Evolutionary conservation across 306 rosid species (phyloP).

Genomic region (Lathyrus tuberosus): DNA sequence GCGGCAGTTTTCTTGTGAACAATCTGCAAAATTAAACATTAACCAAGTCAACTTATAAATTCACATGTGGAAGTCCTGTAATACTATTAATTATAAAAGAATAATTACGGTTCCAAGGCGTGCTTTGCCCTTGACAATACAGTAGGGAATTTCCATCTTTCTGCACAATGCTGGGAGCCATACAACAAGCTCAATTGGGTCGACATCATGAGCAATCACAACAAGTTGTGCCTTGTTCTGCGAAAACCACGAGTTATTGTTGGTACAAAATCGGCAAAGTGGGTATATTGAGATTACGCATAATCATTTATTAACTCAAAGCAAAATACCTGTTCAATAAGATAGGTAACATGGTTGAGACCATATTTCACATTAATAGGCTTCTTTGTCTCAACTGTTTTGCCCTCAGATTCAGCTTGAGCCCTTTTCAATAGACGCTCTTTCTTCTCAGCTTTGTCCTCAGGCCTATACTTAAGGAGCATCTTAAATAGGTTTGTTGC

Average conservation of each 20-base stretch:
- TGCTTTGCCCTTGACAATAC: slow-evolving; percentile 85
- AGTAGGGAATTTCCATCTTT: slow-evolving; percentile 84
- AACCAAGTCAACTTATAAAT: not conserved
- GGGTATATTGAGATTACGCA: too few species aligned
- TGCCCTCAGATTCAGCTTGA: slow-evolving; percentile 76
- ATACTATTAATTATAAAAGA: not conserved
- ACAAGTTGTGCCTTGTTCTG: slow-evolving; percentile 82
- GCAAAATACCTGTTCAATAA: slow-evolving; percentile 62
- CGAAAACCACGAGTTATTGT: not conserved
- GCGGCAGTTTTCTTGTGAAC: slow-evolving; percentile 79
- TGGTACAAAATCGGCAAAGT: not conserved
- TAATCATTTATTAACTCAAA: not conserved
- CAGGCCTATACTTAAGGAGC: slow-evolving; percentile 80
- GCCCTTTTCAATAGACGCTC: slow-evolving; percentile 78
- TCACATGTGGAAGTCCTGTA: not conserved
- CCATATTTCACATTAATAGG: slow-evolving; percentile 81
- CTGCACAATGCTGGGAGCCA: slow-evolving; percentile 87
- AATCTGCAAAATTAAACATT: slow-evolving; percentile 42
- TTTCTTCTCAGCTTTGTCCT: slow-evolving; percentile 78
- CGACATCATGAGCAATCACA: slow-evolving; percentile 84
- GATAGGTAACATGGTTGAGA: slow-evolving; percentile 79
- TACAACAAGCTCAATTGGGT: slow-evolving; percentile 78
- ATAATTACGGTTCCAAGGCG: slow-evolving; percentile 66
- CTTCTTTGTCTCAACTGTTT: slow-evolving; percentile 62
- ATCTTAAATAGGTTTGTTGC: slow-evolving; percentile 78